Conservation (phyloP, 2,329 filamentous ascomycete genomes). For the Fusarium brevicatenulatum region DNA sequence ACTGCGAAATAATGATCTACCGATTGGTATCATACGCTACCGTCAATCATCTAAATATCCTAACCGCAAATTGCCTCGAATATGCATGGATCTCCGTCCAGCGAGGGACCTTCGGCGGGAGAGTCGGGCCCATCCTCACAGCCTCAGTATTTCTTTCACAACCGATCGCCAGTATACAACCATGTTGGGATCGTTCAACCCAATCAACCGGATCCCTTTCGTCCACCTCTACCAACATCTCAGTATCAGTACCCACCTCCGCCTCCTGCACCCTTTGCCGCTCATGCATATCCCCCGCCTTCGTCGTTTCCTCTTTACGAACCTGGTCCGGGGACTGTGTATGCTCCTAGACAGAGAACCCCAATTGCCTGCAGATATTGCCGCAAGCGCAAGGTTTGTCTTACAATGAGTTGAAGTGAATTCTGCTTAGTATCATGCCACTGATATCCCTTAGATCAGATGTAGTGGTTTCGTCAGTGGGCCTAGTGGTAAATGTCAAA, state of each 20-base stretch:
- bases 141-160: neutral
- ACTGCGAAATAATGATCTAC: neutral
- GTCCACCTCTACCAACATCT: fast-evolving
- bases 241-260: neutral
- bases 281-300: fast-evolving
- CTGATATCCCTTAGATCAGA: neutral
- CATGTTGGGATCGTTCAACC: neutral
- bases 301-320: fast-evolving
- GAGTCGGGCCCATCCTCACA: neutral
- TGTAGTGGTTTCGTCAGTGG: neutral
- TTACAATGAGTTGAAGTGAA: fast-evolving
- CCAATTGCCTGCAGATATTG: neutral
- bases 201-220: fast-evolving
- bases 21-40: neutral
- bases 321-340: fast-evolving
- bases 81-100: fast-evolving
- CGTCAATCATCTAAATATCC: fast-evolving
- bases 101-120: fast-evolving
- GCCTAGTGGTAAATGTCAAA: neutral
- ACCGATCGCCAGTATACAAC: too few species aligned
- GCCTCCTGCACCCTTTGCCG: fast-evolving
- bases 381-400: neutral
- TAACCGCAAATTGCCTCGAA: fast-evolving
- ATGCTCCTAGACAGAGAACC: neutral
- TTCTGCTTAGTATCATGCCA: too few species aligned